These are phyloP conservation scores for Stephania cephalantha DNA, from an alignment of 164 flowering plant species.

Conservation along the genomic window DNA sequence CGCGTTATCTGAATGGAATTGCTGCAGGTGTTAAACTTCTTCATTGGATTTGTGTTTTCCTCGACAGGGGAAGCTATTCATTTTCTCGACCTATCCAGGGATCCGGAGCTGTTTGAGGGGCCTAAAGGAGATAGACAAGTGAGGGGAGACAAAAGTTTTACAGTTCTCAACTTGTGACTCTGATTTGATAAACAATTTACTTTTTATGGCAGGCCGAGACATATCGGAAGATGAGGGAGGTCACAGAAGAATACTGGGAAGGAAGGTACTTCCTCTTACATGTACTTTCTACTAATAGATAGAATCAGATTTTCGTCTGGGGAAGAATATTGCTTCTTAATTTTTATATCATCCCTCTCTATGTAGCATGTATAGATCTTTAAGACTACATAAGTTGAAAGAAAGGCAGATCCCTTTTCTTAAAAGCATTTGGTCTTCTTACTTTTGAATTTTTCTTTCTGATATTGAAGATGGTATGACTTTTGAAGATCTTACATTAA, in stretches of 20 bases:
- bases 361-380: background rate
- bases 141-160: conserved; percentile 14
- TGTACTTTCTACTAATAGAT: background rate
- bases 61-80: conserved; percentile 68
- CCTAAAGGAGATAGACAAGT: conserved; percentile 94
- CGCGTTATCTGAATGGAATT: background rate
- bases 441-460: background rate
- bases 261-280: conserved; percentile 50
- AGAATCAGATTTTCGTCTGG: background rate
- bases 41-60: background rate
- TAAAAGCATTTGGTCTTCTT: background rate
- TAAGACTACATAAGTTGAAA: background rate
- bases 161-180: background rate
- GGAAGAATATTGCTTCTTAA: background rate
- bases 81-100: conserved; percentile 73
- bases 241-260: conserved; percentile 87
- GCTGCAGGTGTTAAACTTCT: background rate
- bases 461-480: background rate
- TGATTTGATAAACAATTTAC: background rate
- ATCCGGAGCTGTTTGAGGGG: conserved; percentile 84
- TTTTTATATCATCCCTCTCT: too few species aligned
- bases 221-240: conserved; percentile 83
- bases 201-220: conserved; percentile 65
- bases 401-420: background rate
- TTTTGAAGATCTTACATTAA: background rate